A percentile compares a stretch with the other conserved stretches of the same genome.
Evolutionary conservation across 2,329 filamentous ascomycete species (phyloP).

Genomic region (Colletotrichum costaricense): DNA sequence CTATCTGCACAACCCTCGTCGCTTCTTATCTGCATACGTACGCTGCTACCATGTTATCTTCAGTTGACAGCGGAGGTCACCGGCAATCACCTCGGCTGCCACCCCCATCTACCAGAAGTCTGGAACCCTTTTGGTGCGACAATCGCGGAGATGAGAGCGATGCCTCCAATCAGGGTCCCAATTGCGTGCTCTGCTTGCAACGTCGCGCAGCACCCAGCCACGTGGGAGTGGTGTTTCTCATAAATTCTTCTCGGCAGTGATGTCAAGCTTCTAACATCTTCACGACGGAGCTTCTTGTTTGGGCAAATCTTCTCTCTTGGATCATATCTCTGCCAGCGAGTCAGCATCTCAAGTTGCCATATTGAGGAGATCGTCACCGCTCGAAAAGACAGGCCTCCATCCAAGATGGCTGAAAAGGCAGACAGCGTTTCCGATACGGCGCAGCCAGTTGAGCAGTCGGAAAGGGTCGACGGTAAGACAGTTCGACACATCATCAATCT

Average conservation of each 20-base stretch:
- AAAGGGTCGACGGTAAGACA: not conserved
- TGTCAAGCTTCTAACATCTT: not conserved
- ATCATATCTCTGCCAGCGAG: not conserved
- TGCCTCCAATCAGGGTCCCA: constrained; percentile 2
- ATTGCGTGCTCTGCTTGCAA: constrained; percentile 30
- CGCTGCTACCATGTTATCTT: not conserved
- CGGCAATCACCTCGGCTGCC: not conserved
- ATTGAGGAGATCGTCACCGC: not conserved
- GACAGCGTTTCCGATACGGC: not conserved
- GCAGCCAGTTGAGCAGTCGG: not conserved
- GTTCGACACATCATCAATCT: not conserved
- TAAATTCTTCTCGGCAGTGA: not conserved
- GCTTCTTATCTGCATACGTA: constrained; percentile 11
- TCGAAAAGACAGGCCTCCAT: too few relatives aligned
- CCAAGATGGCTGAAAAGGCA: constrained; percentile 4
- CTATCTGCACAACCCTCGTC: not conserved
- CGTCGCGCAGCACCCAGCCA: not conserved
- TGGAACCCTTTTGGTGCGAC: not conserved
- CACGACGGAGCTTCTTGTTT: not conserved
- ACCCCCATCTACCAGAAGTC: not conserved
- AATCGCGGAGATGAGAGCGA: constrained; percentile 5
- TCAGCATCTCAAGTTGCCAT: not conserved
- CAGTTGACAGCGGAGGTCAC: not conserved
- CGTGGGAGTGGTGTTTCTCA: not conserved
- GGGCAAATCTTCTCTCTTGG: not conserved